Base-by-base conservation (phyloP, 139 green algal species). In the Limnomonas spitsbergensis region DNA sequence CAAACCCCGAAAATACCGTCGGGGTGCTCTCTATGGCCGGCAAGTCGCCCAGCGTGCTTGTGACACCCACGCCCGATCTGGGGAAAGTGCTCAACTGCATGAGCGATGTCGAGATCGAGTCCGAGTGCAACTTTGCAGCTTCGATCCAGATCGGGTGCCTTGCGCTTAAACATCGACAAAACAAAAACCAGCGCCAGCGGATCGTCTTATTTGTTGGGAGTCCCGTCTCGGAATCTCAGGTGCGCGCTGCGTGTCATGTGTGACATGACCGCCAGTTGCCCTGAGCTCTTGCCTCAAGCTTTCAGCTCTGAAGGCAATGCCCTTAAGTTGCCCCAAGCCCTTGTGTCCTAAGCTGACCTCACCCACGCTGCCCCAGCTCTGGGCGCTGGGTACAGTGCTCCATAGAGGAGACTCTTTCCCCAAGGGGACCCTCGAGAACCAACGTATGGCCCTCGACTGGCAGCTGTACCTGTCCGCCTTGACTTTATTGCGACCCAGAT, bases 141-240 rank as follows among this genome's bases (percentile, higher is more conserved):
- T 86, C 91, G 0, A 89, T 99, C 6, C 95, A 98, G 82, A 96
- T 99, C 31, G 96, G 96, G 3, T 95, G 99, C 85, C 92, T 99
- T 38, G 96, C 96, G 2, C 87, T 99, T 14, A 99, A 99, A 83
- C 96, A 99, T 80, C 78, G 96, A 4, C 94, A 98, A 82, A 99
- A 99, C 91, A 99, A 99, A 83, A 98, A 99, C 81, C 96, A 99
- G 85, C 83, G 95, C 38, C 95, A 99, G 87, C 80, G 96, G 3
- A 95, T 99, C 36, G 95, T 99, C 34, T 87, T 99, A 37, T 99
- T 99, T 81, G 83, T 93, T 0, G 96, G 95, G 67, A 97, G 91
- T 81, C 95, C 96, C 1, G 86, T 99, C 38, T 66, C 70, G 38
- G 94, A 97, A 83, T 88, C 93, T 53, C 91, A 94, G 90, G 92